Evolutionary conservation across 306 rosid species (phyloP).

Genomic region (Echinosophora koreensis): DNA sequence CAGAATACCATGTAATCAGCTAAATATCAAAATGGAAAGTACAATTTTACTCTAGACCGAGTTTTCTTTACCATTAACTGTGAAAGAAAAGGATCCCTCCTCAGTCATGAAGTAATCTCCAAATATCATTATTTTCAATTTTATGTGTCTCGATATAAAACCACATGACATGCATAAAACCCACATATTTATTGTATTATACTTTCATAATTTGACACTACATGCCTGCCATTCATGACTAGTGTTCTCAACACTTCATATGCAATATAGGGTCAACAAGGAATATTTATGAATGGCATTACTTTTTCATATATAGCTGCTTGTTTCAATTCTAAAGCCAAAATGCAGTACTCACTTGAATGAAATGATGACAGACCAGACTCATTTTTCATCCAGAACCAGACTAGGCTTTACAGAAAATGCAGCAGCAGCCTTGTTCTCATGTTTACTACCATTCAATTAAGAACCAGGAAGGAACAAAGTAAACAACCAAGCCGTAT

Average conservation of each 20-base stretch:
- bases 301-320: not conserved
- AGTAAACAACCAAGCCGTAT: not conserved
- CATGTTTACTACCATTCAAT: constrained; percentile 14
- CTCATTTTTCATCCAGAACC: constrained; percentile 21
- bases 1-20: not conserved
- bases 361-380: not conserved
- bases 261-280: not conserved
- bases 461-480: not conserved
- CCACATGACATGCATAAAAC: not conserved
- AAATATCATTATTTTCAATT: constrained; percentile 17
- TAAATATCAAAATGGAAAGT: constrained; percentile 28
- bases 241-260: constrained; percentile 9
- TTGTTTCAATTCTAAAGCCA: constrained; percentile 13
- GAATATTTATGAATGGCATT: constrained; percentile 21
- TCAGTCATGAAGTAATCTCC: constrained; percentile 20
- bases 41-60: not conserved
- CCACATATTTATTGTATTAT: constrained; percentile 4
- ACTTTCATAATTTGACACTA: constrained; percentile 27
- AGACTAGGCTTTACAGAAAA: not conserved
- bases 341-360: constrained; percentile 20
- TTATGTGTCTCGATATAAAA: constrained; percentile 18
- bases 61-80: not conserved
- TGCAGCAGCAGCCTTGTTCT: constrained; percentile 3
- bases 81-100: constrained; percentile 33
- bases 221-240: constrained; percentile 16